Evolutionary conservation across 768 basidiomycete species (phyloP).

Genomic region (Cystobasidium ongulense): DNA sequence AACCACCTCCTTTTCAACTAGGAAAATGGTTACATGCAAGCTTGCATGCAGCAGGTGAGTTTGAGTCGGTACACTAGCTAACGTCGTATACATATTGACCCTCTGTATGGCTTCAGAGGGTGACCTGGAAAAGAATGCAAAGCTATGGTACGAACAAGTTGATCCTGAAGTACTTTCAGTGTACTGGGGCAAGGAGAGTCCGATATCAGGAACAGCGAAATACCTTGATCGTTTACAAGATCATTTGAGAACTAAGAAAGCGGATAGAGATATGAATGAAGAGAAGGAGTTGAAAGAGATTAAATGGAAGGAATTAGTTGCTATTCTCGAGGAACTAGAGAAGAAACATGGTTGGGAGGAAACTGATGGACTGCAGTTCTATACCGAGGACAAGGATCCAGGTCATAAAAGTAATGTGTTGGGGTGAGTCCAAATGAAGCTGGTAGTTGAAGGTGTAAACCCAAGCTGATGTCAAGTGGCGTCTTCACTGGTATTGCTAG

Average conservation of each 20-base stretch:
- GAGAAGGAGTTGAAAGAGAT: constrained; percentile 25
- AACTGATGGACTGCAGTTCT: constrained; percentile 35
- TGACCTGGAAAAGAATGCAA: constrained; percentile 39
- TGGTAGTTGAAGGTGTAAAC: not conserved
- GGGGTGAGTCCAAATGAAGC: not conserved
- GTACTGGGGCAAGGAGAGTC: constrained; percentile 32
- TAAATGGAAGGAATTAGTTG: constrained; percentile 39
- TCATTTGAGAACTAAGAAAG: not conserved
- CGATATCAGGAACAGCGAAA: constrained; percentile 23
- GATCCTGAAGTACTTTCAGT: constrained; percentile 29
- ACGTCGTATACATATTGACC: not conserved
- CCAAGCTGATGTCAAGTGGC: not conserved
- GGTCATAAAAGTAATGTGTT: constrained; percentile 37
- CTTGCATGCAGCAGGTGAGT: constrained; percentile 22
- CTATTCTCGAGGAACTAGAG: constrained; percentile 35
- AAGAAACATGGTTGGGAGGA: constrained; percentile 35
- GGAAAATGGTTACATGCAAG: constrained; percentile 34
- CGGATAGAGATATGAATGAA: constrained; percentile 13
- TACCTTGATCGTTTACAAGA: constrained; percentile 20
- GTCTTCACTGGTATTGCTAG: not conserved
- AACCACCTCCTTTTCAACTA: not conserved
- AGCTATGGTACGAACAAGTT: constrained; percentile 41
- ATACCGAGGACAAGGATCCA: constrained; percentile 39
- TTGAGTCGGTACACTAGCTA: not conserved
- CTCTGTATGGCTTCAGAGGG: constrained; percentile 29